Base-by-base conservation (phyloP, 2,329 filamentous ascomycete species). In the Paracamarosporium sp. region DNA sequence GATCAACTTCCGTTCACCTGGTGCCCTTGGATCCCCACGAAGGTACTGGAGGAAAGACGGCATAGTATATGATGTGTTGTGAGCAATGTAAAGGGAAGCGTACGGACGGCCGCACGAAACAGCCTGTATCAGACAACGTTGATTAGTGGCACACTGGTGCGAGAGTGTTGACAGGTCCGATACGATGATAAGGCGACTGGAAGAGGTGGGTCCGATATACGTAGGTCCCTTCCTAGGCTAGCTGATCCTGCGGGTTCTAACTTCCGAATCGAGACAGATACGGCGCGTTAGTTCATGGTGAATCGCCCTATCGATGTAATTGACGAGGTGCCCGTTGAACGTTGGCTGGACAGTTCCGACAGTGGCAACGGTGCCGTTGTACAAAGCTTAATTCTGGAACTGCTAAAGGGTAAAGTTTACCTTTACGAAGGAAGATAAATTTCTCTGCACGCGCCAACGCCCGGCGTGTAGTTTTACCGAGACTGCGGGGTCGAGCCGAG, bases 1-100 rank as follows among this genome's bases (percentile, higher is more conserved):
- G 5, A 88, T 75, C 24, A 88, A 72, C 57, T 77, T 78, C 13
- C 56, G 58, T 17, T 64, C 62, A 25, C 53, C 60, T 27, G 58
- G 55, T 6, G 70, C 68, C 48, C 62, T 66, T 36, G 76, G 72
- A 6, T 71, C 71, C 35, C 75, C 72, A 11, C 71, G 69, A 30
- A 78, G 53, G 56, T 78, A 78, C 28, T 67, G 60, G 25, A 70
- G 41, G 56, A 76, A 67, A 53, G 67, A 68, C 13, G 64, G 59
- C 72, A 74, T 76, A 20, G 11, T 17, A 22, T 13, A 36, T 25
- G 6, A n/a, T 38, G 30, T 50, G 31, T 31, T 22, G 33, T 17
- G 47, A 50, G 20, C 20, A 38, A 15, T 2, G 1, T 24, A 22
- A 28, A 5, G n/a, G 22, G 3, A 31, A 35, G 7, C 24, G 27